Percentiles rank a stretch among this genome's conserved stretches.
phyloP scores from a whole-genome alignment of 345 rosid species.

The Raphanus sativus region DNA sequence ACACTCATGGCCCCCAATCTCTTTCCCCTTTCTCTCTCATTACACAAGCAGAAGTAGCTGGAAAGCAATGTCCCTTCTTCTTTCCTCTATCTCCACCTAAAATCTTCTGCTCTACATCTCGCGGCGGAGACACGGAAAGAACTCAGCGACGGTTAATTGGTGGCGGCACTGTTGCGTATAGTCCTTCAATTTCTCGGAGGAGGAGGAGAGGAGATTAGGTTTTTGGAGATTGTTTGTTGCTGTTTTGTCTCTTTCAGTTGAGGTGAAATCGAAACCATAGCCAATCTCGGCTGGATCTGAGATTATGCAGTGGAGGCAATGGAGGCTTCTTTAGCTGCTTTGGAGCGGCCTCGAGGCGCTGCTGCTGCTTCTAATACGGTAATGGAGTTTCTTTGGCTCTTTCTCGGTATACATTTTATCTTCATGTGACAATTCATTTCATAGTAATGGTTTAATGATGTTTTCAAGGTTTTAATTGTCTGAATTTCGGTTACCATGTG shows the following conservation, averaged over 20 bases:
- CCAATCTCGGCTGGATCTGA: slow-evolving; percentile 27
- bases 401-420: background rate
- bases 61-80: slow-evolving; percentile 48
- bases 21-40: slow-evolving; percentile 19
- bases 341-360: slow-evolving; percentile 73
- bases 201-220: background rate
- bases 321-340: slow-evolving; percentile 64
- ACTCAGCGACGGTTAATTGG: background rate
- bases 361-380: slow-evolving; percentile 70
- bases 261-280: slow-evolving; percentile 30
- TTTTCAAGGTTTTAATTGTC: background rate
- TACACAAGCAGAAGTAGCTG: slow-evolving; percentile 45
- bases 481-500: background rate
- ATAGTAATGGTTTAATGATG: background rate
- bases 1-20: slow-evolving; percentile 39
- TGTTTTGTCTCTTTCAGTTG: slow-evolving; percentile 16
- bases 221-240: slow-evolving; percentile 19
- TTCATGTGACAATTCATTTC: background rate
- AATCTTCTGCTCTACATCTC: slow-evolving; percentile 23
- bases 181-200: background rate
- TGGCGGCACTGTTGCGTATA: background rate
- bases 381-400: background rate
- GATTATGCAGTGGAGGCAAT: slow-evolving; percentile 49
- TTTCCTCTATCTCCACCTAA: slow-evolving; percentile 31
- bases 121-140: background rate